These are phyloP conservation scores for Lagenaria siceraria DNA, from an alignment of 306 rosid genomes.

Conservation along the genomic window DNA sequence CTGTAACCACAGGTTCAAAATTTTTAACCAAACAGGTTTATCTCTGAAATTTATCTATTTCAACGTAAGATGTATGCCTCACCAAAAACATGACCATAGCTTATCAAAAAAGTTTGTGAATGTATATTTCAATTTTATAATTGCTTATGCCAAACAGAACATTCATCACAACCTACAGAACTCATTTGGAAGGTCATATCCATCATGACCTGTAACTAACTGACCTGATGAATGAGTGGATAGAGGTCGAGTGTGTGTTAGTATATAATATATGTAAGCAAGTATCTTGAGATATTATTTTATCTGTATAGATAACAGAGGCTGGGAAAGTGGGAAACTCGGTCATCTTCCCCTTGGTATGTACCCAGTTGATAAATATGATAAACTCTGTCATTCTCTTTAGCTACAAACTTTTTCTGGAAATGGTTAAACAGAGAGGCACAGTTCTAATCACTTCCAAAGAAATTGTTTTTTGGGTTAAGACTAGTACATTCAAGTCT, in stretches of 20 bases:
- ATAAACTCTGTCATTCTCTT: not conserved
- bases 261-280: not conserved
- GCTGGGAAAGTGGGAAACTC: not conserved
- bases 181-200: not conserved
- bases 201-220: not conserved
- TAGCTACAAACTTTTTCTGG: not conserved
- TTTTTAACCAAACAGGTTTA: not conserved
- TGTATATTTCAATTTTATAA: not conserved
- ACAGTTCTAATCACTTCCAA: not conserved
- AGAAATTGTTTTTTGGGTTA: not conserved
- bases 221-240: not conserved
- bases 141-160: not conserved
- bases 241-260: not conserved
- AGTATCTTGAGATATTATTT: not conserved
- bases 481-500: not conserved
- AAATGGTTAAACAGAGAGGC: not conserved
- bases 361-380: not conserved
- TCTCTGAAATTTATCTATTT: not conserved
- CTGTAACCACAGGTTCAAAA: constrained; percentile 39
- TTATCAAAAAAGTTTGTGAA: not conserved
- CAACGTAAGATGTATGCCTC: not conserved
- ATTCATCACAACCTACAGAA: not conserved
- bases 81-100: not conserved
- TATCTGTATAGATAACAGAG: not conserved
- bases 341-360: not conserved